Conservation (phyloP, 208 protist species). For the Leishmania major region DNA sequence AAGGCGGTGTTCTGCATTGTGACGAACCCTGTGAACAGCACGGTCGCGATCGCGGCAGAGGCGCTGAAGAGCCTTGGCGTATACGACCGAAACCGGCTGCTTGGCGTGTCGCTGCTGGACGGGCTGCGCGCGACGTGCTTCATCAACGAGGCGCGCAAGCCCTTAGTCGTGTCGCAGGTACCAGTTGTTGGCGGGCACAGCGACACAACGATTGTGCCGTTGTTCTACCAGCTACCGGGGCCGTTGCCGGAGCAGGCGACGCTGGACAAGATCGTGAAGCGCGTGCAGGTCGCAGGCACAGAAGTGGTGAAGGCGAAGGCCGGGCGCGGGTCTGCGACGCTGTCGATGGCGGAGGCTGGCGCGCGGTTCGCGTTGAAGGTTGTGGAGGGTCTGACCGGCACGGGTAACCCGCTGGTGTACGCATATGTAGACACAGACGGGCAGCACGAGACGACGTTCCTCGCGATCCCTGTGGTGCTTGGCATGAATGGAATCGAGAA, state of each 20-base stretch:
- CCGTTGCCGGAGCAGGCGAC: constrained; percentile 52
- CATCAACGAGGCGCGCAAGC: constrained; percentile 79
- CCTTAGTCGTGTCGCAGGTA: constrained; percentile 49
- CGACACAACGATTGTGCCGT: constrained; percentile 94
- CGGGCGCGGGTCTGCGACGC: constrained; percentile 94
- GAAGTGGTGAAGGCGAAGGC: constrained; percentile 97
- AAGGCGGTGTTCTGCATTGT: constrained; percentile 94
- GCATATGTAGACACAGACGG: constrained; percentile 87
- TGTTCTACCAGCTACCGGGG: constrained; percentile 83
- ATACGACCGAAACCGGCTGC: constrained; percentile 87
- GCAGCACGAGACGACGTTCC: constrained; percentile 59
- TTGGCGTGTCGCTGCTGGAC: constrained; percentile 95
- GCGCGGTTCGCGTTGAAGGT: constrained; percentile 77
- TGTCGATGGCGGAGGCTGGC: constrained; percentile 96
- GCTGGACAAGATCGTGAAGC: constrained; percentile 75
- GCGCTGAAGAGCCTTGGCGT: constrained; percentile 90
- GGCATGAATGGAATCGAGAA: constrained; percentile 76
- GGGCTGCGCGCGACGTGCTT: constrained; percentile 93
- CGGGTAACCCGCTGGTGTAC: constrained; percentile 67
- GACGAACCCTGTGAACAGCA: constrained; percentile 98
- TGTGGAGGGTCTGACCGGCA: constrained; percentile 70
- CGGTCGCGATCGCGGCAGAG: constrained; percentile 94
- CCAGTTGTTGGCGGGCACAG: constrained; percentile 96
- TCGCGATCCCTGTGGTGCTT: constrained; percentile 79
- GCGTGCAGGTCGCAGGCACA: constrained; percentile 94